These are phyloP conservation scores for Syzygium syzygioides DNA, from an alignment of 441 rosid species.

Conservation along the genomic window DNA sequence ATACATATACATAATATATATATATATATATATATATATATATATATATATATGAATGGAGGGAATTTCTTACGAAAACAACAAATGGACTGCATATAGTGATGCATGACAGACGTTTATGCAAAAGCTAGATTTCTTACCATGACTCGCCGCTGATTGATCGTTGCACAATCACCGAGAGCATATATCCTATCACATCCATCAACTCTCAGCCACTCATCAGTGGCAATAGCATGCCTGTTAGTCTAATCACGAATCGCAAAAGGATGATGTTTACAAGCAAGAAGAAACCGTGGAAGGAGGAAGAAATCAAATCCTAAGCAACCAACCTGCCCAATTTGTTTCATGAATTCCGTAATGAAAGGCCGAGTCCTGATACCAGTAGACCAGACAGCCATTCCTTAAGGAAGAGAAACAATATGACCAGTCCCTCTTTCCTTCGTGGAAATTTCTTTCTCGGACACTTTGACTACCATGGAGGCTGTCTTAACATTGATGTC, in stretches of 20 bases:
- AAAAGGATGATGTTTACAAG: background rate
- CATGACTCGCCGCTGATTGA: conserved; percentile 6
- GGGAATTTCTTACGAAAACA: too few relatives aligned
- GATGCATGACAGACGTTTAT: background rate
- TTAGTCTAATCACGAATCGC: background rate
- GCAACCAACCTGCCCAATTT: conserved; percentile 6
- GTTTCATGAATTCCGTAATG: conserved; percentile 15
- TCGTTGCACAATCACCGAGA: conserved; percentile 12
- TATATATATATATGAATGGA: too few relatives aligned
- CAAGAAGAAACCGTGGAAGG: background rate
- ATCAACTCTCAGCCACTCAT: conserved; percentile 12
- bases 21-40: too few relatives aligned
- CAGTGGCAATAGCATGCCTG: conserved; percentile 5
- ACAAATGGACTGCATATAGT: too few relatives aligned
- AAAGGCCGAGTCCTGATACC: conserved; percentile 15
- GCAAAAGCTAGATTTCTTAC: background rate
- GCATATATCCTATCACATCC: background rate
- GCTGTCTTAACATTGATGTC: conserved; percentile 5
- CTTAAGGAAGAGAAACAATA: conserved; percentile 3
- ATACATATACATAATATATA: too few relatives aligned
- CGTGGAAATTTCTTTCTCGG: conserved; percentile 8
- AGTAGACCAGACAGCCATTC: conserved; percentile 19
- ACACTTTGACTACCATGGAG: conserved; percentile 7
- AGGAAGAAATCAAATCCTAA: background rate
- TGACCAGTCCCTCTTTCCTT: conserved; percentile 5